Conservation (phyloP, 2,329 filamentous ascomycete genomes). For the Ophiostoma perfectum region DNA sequence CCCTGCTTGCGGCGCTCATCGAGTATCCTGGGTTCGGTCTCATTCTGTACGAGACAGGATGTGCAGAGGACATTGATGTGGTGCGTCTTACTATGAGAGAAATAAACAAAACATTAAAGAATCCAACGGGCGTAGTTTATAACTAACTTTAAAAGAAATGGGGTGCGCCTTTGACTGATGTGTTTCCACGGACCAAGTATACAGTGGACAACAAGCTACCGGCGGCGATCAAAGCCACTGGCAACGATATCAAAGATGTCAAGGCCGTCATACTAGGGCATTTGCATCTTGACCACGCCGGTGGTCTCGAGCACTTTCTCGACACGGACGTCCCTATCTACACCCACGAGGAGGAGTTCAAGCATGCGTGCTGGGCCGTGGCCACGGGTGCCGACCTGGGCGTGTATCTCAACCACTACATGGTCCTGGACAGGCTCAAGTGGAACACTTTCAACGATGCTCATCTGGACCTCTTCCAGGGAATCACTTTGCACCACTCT, state of each 20-base stretch:
- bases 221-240: constrained; percentile 14
- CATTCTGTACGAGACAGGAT: constrained; percentile 21
- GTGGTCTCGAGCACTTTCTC: constrained; percentile 21
- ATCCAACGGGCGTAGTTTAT: too few relatives aligned
- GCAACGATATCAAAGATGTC: constrained; percentile 21
- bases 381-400: constrained; percentile 20
- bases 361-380: constrained; percentile 21
- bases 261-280: constrained; percentile 21
- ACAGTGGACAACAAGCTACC: constrained; percentile 19
- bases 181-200: constrained; percentile 20
- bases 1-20: constrained; percentile 18
- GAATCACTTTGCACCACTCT: constrained; percentile 20
- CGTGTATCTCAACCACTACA: constrained; percentile 20
- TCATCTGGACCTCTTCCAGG: constrained; percentile 19
- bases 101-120: too few relatives aligned
- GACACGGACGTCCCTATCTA: constrained; percentile 22
- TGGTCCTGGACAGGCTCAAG: constrained; percentile 19
- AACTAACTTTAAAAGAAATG: constrained; percentile 6
- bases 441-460: constrained; percentile 20
- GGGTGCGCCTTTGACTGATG: constrained; percentile 20
- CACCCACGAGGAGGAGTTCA: constrained; percentile 21
- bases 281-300: constrained; percentile 20
- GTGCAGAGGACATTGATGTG: constrained; percentile 21
- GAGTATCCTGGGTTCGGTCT: constrained; percentile 18
- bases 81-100: too few relatives aligned